Evolutionary conservation across 176 grass and related monocot species (phyloP).

Genomic region (Ensete glaucum): DNA sequence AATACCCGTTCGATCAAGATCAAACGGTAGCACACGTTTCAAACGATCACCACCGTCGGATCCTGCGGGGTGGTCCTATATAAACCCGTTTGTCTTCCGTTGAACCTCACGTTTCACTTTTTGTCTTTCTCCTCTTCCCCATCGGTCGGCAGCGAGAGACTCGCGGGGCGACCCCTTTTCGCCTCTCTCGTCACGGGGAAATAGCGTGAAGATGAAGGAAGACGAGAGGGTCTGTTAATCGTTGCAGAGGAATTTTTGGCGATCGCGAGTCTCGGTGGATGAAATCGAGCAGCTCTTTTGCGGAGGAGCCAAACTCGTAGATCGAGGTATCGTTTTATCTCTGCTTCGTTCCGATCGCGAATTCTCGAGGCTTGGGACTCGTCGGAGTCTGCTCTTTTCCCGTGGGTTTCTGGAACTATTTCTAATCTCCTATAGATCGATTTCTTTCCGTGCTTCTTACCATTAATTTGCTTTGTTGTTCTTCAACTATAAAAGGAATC

Average conservation of each 20-base stretch:
- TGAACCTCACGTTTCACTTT: neutral
- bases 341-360: neutral
- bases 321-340: neutral
- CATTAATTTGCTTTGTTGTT: no score
- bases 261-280: neutral
- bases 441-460: no score
- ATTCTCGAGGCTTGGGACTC: neutral
- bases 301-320: neutral
- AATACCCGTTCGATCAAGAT: neutral
- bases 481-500: no score
- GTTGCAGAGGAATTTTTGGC: neutral
- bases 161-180: neutral
- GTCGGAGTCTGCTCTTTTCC: neutral
- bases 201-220: neutral
- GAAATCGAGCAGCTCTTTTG: neutral
- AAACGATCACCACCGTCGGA: neutral
- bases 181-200: neutral
- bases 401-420: no score
- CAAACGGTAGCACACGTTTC: neutral
- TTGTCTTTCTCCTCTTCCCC: neutral
- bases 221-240: neutral
- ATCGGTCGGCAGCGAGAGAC: neutral
- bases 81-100: neutral
- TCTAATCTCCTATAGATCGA: no score
- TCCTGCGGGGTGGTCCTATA: neutral